phyloP scores from a whole-genome alignment of 208 protist species.

The Crithidia expoeki region DNA sequence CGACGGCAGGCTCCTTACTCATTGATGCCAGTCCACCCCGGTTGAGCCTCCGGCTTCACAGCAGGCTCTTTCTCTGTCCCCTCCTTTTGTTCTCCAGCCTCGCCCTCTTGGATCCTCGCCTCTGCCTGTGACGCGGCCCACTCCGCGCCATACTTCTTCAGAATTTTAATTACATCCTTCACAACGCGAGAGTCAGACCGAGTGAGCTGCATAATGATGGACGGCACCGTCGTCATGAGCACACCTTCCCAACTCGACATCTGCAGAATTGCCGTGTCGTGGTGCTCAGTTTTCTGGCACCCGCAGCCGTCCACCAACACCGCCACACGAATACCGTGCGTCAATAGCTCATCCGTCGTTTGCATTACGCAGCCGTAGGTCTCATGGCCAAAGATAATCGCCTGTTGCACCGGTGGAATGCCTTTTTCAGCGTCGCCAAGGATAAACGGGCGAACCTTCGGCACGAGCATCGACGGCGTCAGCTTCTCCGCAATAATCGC shows the following conservation, averaged over 20 bases:
- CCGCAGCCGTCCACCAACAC: constrained; percentile 58
- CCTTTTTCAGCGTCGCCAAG: constrained; percentile 31
- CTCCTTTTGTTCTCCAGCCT: background rate
- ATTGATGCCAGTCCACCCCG: background rate
- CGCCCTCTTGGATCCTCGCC: background rate
- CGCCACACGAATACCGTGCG: constrained; percentile 59
- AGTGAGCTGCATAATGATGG: constrained; percentile 42
- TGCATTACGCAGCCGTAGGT: constrained; percentile 76
- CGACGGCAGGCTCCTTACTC: no score
- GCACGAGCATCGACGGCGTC: constrained; percentile 53
- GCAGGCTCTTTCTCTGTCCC: background rate
- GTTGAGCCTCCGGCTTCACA: background rate
- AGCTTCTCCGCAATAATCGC: constrained; percentile 51
- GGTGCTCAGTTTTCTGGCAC: constrained; percentile 33
- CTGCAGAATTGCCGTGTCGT: constrained; percentile 38
- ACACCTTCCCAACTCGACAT: constrained; percentile 52
- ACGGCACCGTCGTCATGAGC: constrained; percentile 35
- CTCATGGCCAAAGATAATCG: constrained; percentile 74
- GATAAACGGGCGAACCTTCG: constrained; percentile 39
- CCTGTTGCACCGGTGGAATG: constrained; percentile 64
- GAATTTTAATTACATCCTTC: constrained; percentile 28
- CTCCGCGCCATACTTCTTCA: constrained; percentile 25
- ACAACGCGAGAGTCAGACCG: constrained; percentile 30
- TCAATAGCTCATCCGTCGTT: constrained; percentile 61
- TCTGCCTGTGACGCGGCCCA: constrained; percentile 11